Evolutionary conservation across 768 basidiomycete genomes (phyloP).

Genomic region (Butyriboletus loyo): DNA sequence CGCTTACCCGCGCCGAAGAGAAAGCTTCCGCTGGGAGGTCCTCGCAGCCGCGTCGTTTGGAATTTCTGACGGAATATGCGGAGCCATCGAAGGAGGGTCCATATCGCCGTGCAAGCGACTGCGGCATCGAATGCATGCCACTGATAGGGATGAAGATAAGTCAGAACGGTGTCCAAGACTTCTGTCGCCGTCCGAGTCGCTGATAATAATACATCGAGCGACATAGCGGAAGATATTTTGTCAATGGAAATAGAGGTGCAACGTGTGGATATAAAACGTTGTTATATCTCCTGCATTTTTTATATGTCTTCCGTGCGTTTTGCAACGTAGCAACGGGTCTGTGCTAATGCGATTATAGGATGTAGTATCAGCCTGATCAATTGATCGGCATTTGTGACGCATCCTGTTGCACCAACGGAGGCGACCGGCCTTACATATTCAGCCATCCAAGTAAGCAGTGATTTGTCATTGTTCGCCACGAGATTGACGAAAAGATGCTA

Average conservation of each 20-base stretch:
- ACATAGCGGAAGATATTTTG: background rate
- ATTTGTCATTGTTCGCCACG: no score
- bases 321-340: no score
- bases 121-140: background rate
- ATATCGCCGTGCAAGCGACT: background rate
- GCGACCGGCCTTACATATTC: no score
- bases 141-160: background rate
- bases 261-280: background rate
- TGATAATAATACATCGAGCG: background rate
- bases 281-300: background rate
- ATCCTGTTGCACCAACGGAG: no score
- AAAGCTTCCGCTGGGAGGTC: constrained; percentile 17
- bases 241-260: background rate
- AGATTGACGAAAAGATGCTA: no score
- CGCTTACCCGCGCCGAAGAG: constrained; percentile 16
- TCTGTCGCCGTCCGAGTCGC: background rate
- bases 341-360: no score
- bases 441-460: no score
- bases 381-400: no score
- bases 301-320: background rate
- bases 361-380: no score
- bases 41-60: constrained; percentile 14
- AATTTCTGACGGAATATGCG: background rate
- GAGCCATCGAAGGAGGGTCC: constrained; percentile 8
- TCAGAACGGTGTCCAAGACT: background rate